Evolutionary conservation across 495 filamentous ascomycete genomes (phyloP).

Genomic region (Thermochaetoides thermophila): DNA sequence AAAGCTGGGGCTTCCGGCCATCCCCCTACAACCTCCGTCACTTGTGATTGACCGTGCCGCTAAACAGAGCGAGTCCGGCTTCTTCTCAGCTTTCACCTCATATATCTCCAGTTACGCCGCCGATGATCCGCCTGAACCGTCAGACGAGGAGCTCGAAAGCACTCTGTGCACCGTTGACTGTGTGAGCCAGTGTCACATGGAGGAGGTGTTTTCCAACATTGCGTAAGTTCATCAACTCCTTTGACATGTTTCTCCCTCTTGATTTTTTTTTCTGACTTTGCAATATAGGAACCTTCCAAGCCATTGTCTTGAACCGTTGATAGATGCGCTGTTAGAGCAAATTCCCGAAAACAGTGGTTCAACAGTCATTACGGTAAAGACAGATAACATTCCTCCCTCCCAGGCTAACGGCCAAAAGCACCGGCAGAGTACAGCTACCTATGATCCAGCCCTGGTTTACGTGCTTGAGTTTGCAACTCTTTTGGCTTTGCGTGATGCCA

Average conservation of each 20-base stretch:
- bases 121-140: constrained; percentile 93
- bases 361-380: constrained; percentile 73
- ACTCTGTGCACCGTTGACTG: constrained; percentile 91
- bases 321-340: constrained; percentile 61
- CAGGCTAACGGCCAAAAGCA: constrained; percentile 44
- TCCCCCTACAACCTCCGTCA: constrained; percentile 80
- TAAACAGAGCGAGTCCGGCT: constrained; percentile 58
- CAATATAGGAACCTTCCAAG: constrained; percentile 51
- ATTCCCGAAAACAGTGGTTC: constrained; percentile 74
- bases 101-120: constrained; percentile 98
- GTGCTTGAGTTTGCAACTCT: constrained; percentile 80
- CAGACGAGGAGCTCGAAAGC: constrained; percentile 91
- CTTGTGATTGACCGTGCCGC: constrained; percentile 82
- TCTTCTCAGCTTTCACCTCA: constrained; percentile 86
- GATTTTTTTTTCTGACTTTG: constrained; percentile 6
- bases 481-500: constrained; percentile 59
- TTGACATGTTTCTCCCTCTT: too few species aligned
- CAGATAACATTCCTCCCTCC: constrained; percentile 49
- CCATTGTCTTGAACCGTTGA: constrained; percentile 47
- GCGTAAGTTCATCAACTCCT: too few species aligned
- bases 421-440: constrained; percentile 40
- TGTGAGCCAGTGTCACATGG: constrained; percentile 74
- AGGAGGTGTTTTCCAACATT: constrained; percentile 71
- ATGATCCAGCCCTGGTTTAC: constrained; percentile 79
- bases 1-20: constrained; percentile 61